A percentile compares a stretch with the other conserved stretches of the same genome.
Evolutionary conservation across 2,329 filamentous ascomycete species (phyloP).

Genomic region (Cryoendolithus antarcticus): DNA sequence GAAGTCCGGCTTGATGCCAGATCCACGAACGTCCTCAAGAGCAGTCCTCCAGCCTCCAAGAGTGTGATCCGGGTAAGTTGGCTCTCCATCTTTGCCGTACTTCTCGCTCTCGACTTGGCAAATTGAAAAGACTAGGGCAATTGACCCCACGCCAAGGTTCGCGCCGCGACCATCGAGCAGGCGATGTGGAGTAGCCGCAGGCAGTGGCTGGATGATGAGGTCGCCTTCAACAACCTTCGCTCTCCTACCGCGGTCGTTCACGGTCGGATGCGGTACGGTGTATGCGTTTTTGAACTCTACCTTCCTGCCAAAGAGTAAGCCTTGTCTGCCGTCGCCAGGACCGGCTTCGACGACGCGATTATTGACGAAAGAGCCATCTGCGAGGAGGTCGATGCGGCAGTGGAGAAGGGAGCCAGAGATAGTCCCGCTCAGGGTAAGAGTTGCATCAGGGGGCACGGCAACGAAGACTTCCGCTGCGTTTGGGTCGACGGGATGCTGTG

Average conservation of each 20-base stretch:
- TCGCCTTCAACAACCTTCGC: constrained; percentile 12
- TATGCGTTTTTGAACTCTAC: constrained; percentile 9
- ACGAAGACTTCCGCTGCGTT: constrained; percentile 23
- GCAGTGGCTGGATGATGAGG: constrained; percentile 9
- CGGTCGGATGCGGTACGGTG: neutral
- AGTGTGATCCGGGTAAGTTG: constrained; percentile 5
- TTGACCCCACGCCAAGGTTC: constrained; percentile 10
- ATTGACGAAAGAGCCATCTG: constrained; percentile 26
- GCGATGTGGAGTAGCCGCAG: neutral
- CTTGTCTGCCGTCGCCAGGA: constrained; percentile 6
- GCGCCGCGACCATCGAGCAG: constrained; percentile 2
- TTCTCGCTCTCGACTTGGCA: constrained; percentile 8
- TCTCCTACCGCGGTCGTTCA: neutral
- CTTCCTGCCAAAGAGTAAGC: constrained; percentile 7
- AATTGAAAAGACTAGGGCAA: constrained; percentile 10
- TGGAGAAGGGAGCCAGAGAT: constrained; percentile 23
- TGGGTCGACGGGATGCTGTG: constrained; percentile 18
- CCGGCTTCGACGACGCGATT: constrained; percentile 12
- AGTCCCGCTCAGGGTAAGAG: constrained; percentile 19
- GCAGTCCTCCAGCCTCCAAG: constrained; percentile 11
- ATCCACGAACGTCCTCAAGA: constrained; percentile 6
- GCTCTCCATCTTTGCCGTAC: constrained; percentile 8
- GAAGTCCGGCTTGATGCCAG: constrained; percentile 13
- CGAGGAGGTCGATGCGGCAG: constrained; percentile 23
- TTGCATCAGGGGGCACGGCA: constrained; percentile 20